A percentile compares a stretch with the other conserved stretches of the same genome.
phyloP scores from a whole-genome alignment of 2,329 filamentous ascomycete genomes.

The Fusarium floridanum region DNA sequence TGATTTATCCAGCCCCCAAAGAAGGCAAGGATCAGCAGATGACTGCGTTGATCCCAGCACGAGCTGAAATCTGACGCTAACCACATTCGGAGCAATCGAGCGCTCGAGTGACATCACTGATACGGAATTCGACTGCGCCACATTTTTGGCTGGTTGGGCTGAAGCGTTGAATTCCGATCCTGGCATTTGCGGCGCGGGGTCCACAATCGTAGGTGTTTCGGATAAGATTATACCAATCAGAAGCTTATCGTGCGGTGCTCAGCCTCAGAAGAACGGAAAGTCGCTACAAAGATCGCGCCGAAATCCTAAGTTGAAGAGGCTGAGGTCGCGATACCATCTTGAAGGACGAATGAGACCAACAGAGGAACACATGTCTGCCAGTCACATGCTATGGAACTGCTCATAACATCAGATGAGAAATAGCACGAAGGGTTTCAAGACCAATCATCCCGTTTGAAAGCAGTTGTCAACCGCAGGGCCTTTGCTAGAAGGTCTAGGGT shows the following conservation, averaged over 20 bases:
- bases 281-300: background rate
- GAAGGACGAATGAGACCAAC: background rate
- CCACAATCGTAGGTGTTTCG: background rate
- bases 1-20: background rate
- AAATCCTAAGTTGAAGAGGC: background rate
- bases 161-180: background rate
- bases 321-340: background rate
- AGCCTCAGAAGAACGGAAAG: background rate
- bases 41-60: background rate
- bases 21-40: background rate
- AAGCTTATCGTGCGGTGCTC: background rate
- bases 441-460: background rate
- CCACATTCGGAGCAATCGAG: background rate
- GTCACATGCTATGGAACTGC: background rate
- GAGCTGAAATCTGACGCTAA: background rate
- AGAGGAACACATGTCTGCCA: background rate
- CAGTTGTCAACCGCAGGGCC: background rate
- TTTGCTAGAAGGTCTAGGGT: background rate
- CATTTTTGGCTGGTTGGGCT: background rate
- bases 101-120: conserved; percentile 3
- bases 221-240: background rate
- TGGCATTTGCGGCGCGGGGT: background rate
- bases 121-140: background rate
- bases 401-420: background rate
- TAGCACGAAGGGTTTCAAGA: background rate